These are phyloP conservation scores for Gentiana dahurica DNA, from an alignment of 257 asterid species.

Conservation along the genomic window DNA sequence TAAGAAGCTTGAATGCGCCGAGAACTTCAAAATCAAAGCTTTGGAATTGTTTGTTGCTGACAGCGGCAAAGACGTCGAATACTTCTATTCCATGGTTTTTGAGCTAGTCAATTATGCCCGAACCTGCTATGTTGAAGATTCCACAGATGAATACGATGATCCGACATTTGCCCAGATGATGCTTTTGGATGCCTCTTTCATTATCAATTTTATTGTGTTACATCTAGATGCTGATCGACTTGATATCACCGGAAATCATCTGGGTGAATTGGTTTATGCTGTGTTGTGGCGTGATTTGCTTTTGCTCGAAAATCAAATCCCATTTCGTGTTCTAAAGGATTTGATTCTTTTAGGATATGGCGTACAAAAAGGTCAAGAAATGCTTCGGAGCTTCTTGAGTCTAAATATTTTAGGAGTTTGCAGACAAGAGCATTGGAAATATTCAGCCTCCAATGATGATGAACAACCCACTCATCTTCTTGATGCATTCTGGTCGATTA, in stretches of 20 bases:
- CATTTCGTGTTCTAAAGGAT: constrained; percentile 5
- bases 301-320: constrained; percentile 22
- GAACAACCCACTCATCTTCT: constrained; percentile 1
- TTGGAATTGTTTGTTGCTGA: not conserved
- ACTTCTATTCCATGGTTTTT: not conserved
- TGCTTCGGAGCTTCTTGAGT: not conserved
- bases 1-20: not conserved
- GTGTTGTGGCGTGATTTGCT: constrained; percentile 5
- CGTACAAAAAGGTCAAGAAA: not conserved
- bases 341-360: constrained; percentile 5
- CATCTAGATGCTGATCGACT: too few relatives aligned
- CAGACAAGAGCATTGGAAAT: too few relatives aligned
- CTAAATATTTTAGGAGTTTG: too few relatives aligned
- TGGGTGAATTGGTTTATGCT: constrained; percentile 3
- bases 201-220: not conserved
- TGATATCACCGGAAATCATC: not conserved
- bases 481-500: not conserved
- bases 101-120: not conserved
- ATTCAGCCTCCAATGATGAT: not conserved
- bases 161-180: constrained; percentile 4
- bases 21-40: constrained; percentile 7
- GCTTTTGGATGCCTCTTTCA: constrained; percentile 5
- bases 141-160: not conserved
- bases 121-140: not conserved
- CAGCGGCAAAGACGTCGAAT: not conserved